Evolutionary conservation across 2,329 filamentous ascomycete species (phyloP), one percentile per base, ranked within the genome.

Genomic region (Rhexocercosporidium sp.): DNA sequence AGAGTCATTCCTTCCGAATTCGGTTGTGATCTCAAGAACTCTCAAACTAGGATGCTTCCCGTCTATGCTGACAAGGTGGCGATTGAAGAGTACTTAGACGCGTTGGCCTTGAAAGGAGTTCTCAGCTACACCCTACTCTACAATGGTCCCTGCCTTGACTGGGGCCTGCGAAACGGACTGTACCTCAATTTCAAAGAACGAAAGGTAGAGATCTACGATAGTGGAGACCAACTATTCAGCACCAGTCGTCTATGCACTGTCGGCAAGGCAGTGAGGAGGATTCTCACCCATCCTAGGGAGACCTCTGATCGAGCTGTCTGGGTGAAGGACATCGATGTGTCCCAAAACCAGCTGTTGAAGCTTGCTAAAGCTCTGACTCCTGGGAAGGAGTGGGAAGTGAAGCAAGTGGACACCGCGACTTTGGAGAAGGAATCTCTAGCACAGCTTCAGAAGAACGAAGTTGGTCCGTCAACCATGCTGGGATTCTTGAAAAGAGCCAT

Each of bases 1-100:
- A 82, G 86, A n/a, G 87, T 89, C 77, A 81, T 90, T 47, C 86
- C 88, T 1, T 85, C 84, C 5, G 87, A 90, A 63, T 90, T 85
- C 54, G 78, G 78, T 29, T 76, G 76, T 18, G 74, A 81, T 75
- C 74, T 81, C 79, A 75, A 81, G 73, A 66, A 77, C 71, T 22
- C 78, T 74, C 75, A 77, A 66, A 70, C 77, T 54, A 69, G 79
- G 65, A 61, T 75, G 2, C 80, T 90, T 1, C 83, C 86, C 1
- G 73, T 87, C 1, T 88, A 85, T 66, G 75, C 75, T 1, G 77
- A 75, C 63, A 91, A 91, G 75, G 64, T 82, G 34, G 73, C 78
- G n/a, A 71, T 82, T 4, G 76, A 80, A 62, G 76, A 82, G 2
- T 77, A 80, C 61, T 70, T 86, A 0, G 74, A 75, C 34, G 77